A percentile compares a stretch with the other conserved stretches of the same genome.
These are phyloP conservation scores for Gonium pectorale DNA, from an alignment of 139 green algal species.

Conservation along the genomic window DNA sequence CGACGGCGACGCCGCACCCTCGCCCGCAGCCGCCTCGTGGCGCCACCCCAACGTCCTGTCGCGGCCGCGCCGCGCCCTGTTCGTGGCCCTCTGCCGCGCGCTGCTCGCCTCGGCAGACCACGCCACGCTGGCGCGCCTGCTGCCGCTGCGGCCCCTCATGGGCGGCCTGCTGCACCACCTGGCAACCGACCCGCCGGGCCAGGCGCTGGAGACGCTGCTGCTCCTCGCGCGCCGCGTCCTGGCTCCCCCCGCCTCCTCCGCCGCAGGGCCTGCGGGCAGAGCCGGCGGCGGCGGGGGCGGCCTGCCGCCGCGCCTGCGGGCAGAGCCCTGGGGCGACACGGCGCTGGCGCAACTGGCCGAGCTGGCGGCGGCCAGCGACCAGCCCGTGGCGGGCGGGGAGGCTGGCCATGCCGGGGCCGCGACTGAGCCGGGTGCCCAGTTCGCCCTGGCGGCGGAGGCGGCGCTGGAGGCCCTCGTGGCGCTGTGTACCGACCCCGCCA, in stretches of 20 bases:
- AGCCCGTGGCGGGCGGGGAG: neutral
- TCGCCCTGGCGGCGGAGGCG: slow-evolving; percentile 39
- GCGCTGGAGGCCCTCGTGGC: slow-evolving; percentile 58
- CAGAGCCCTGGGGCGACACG: slow-evolving; percentile 65
- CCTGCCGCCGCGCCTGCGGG: slow-evolving; percentile 49
- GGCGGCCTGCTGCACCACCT: slow-evolving; percentile 69
- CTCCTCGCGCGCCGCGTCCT: slow-evolving; percentile 38
- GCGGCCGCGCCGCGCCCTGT: slow-evolving; percentile 65
- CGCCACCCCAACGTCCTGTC: slow-evolving; percentile 50
- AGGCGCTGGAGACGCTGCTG: neutral
- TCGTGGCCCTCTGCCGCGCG: slow-evolving; percentile 56
- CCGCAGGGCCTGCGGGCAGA: too few relatives aligned
- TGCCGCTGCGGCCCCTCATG: slow-evolving; percentile 60
- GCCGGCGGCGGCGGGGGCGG: slow-evolving; percentile 12
- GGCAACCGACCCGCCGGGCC: slow-evolving; percentile 58
- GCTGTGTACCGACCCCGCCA: slow-evolving; percentile 63
- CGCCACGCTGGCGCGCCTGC: slow-evolving; percentile 61
- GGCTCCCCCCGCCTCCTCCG: slow-evolving; percentile 55
- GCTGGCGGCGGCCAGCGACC: slow-evolving; percentile 38
- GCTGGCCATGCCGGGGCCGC: neutral
- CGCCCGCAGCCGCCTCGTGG: slow-evolving; percentile 45
- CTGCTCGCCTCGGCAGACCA: slow-evolving; percentile 47
- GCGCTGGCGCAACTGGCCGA: slow-evolving; percentile 62
- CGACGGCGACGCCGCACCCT: neutral
- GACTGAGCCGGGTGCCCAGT: neutral